Evolutionary conservation across 768 basidiomycete species (phyloP).

Genomic region (Amanita jacksonii): DNA sequence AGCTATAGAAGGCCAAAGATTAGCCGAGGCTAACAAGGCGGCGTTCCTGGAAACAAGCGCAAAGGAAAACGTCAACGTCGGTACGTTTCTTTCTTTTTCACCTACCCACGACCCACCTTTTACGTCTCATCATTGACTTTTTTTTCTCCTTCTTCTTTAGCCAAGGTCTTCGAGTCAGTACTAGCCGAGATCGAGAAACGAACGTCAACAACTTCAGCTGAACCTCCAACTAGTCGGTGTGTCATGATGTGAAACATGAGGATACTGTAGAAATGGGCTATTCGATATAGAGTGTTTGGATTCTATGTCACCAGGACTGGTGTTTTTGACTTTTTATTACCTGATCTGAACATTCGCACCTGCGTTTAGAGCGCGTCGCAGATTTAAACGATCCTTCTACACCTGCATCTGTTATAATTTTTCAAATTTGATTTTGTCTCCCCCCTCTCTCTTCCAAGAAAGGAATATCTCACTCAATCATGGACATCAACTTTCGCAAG

Average conservation of each 20-base stretch:
- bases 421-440: too few species aligned
- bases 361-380: too few species aligned
- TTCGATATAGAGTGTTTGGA: too few species aligned
- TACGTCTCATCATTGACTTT: conserved; percentile 1
- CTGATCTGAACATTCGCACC: too few species aligned
- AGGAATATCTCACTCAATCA: too few species aligned
- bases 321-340: too few species aligned
- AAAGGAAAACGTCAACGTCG: conserved; percentile 77
- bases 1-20: conserved; percentile 58
- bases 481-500: conserved; percentile 69
- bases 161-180: conserved; percentile 78
- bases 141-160: conserved; percentile 25
- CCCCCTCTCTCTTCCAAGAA: too few species aligned
- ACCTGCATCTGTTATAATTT: too few species aligned
- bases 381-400: too few species aligned
- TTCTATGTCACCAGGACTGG: too few species aligned
- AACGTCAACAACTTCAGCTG: conserved; percentile 39
- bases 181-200: conserved; percentile 77
- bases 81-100: conserved; percentile 39
- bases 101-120: background rate
- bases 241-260: conserved; percentile 27
- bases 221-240: conserved; percentile 28
- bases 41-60: conserved; percentile 88
- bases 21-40: conserved; percentile 64
- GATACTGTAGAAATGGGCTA: too few species aligned